A percentile compares a stretch with the other conserved stretches of the same genome.
Evolutionary conservation across 2,329 filamentous ascomycete genomes (phyloP).

Genomic region (Karstenula rhodostoma): DNA sequence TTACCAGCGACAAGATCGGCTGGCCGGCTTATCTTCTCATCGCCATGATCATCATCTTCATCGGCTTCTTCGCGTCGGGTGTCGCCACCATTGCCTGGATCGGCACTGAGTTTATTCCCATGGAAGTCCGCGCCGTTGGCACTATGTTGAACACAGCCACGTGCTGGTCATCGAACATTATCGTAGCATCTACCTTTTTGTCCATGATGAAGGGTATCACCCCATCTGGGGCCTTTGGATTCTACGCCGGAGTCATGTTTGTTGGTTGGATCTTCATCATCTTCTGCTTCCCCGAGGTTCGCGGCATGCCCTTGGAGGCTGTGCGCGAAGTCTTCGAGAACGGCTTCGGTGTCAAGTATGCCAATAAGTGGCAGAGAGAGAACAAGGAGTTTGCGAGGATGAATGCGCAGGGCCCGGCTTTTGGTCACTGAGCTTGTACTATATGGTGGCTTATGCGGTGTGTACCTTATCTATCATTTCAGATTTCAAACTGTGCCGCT

Average conservation of each 20-base stretch:
- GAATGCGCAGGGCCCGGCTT: slow-evolving; percentile 30
- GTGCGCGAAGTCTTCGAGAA: slow-evolving; percentile 47
- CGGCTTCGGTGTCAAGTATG: slow-evolving; percentile 47
- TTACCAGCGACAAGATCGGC: slow-evolving; percentile 39
- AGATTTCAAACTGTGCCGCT: background rate
- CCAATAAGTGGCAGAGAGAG: slow-evolving; percentile 47
- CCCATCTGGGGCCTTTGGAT: slow-evolving; percentile 48
- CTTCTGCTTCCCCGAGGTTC: slow-evolving; percentile 49
- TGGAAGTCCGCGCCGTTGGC: slow-evolving; percentile 49
- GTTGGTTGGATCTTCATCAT: slow-evolving; percentile 47
- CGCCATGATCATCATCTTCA: slow-evolving; percentile 49
- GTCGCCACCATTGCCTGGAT: slow-evolving; percentile 50
- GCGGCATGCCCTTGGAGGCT: slow-evolving; percentile 47
- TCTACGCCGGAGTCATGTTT: slow-evolving; percentile 49
- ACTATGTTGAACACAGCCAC: slow-evolving; percentile 47
- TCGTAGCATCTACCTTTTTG: slow-evolving; percentile 50
- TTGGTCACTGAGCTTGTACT: slow-evolving; percentile 28
- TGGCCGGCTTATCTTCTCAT: slow-evolving; percentile 48
- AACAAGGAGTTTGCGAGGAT: slow-evolving; percentile 45
- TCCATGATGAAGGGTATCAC: slow-evolving; percentile 52
- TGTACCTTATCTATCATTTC: background rate
- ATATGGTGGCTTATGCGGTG: background rate
- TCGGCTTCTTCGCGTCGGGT: slow-evolving; percentile 45
- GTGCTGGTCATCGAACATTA: slow-evolving; percentile 47
- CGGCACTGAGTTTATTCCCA: slow-evolving; percentile 47